These are phyloP conservation scores for Pseudoperonospora humuli DNA, from an alignment of 352 stramenopile genomes.

Conservation along the genomic window DNA sequence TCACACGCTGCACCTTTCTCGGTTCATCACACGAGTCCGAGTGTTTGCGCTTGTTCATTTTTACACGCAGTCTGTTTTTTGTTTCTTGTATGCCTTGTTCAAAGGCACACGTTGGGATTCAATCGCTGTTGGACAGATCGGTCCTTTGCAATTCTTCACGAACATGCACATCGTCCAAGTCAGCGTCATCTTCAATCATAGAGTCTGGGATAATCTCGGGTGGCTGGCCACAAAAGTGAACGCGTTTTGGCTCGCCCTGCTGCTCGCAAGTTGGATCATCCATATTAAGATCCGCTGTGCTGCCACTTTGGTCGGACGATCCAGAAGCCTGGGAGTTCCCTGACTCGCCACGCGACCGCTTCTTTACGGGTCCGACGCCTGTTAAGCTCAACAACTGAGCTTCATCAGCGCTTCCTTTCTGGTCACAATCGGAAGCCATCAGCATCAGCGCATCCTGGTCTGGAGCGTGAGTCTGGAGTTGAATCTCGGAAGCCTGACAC, in stretches of 20 bases:
- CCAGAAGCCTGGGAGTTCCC: conserved; percentile 41
- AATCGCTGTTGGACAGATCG: conserved; percentile 25
- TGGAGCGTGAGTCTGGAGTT: conserved; percentile 8
- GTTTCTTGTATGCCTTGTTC: conserved; percentile 7
- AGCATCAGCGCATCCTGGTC: conserved; percentile 25
- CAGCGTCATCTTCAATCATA: conserved; percentile 7
- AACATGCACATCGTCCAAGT: conserved; percentile 13
- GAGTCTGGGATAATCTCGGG: conserved; percentile 36
- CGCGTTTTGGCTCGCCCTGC: conserved; percentile 37
- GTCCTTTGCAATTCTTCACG: conserved; percentile 21
- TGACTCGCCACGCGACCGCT: conserved; percentile 44
- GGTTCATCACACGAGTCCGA: conserved; percentile 2
- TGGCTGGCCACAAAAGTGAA: conserved; percentile 41
- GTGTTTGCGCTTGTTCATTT: conserved; percentile 4
- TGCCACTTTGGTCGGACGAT: conserved; percentile 39
- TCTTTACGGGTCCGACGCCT: conserved; percentile 24
- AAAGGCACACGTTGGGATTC: conserved; percentile 8
- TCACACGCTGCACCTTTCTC: conserved; percentile 10
- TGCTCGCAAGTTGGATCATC: conserved; percentile 24
- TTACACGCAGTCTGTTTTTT: conserved; percentile 7
- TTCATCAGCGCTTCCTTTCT: conserved; percentile 27
- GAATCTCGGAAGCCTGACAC: conserved; percentile 13
- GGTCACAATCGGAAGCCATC: conserved; percentile 14
- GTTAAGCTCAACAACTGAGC: conserved; percentile 25
- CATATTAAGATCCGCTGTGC: conserved; percentile 33